These are phyloP conservation scores for Tieghemostelium lacteum DNA, from an alignment of 78 protist species.

Conservation along the genomic window DNA sequence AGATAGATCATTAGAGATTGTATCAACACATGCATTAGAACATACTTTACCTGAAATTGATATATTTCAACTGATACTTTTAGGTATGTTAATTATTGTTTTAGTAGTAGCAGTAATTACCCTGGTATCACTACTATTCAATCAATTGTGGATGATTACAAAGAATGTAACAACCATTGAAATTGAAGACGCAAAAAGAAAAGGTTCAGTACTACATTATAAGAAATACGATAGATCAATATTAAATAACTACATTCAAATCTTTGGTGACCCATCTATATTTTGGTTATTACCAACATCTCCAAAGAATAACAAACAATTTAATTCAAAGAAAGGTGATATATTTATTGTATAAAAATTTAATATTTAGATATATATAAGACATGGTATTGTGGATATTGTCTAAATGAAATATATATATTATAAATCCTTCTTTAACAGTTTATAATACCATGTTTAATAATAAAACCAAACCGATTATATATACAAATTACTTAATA, in stretches of 20 bases:
- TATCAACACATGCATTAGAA: slow-evolving; percentile 14
- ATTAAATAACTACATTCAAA: background rate
- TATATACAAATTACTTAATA: too few relatives aligned
- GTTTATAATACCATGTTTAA: too few relatives aligned
- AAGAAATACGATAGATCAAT: slow-evolving; percentile 41
- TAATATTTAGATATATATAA: background rate
- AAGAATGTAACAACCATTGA: slow-evolving; percentile 54
- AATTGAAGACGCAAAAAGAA: slow-evolving; percentile 46
- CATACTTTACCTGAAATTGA: slow-evolving; percentile 22
- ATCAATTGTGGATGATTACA: slow-evolving; percentile 8
- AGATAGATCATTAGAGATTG: slow-evolving; percentile 14
- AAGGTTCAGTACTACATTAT: background rate
- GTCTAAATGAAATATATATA: background rate
- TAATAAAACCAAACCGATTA: too few relatives aligned
- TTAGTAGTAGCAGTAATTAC: slow-evolving; percentile 46
- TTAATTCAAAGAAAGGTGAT: slow-evolving; percentile 41
- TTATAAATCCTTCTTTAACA: too few relatives aligned
- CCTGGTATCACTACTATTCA: slow-evolving; percentile 12
- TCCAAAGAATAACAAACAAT: slow-evolving; percentile 9
- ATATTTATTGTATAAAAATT: slow-evolving; percentile 39
- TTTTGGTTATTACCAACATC: slow-evolving; percentile 40
- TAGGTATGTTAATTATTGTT: slow-evolving; percentile 24
- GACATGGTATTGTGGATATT: background rate
- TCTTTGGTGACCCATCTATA: slow-evolving; percentile 35
- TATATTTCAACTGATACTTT: slow-evolving; percentile 10